Percentiles rank a stretch among this genome's conserved stretches.
Conservation (phyloP, 1,284 basidiomycete genomes). For the Rhizopogon parksii region DNA sequence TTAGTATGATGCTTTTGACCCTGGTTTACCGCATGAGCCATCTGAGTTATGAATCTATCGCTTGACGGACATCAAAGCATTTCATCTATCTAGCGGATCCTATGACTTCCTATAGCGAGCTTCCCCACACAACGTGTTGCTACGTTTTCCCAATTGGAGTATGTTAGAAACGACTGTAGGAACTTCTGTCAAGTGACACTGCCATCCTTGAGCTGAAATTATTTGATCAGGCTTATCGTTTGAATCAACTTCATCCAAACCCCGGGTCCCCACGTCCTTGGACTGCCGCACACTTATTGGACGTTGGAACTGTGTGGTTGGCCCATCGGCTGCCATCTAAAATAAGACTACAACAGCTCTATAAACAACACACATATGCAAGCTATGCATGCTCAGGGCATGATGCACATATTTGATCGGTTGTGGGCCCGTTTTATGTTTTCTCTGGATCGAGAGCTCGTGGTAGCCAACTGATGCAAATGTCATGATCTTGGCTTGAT, state of each 20-base stretch:
- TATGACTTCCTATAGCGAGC: neutral
- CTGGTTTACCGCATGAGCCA: neutral
- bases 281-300: neutral
- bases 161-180: neutral
- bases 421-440: conserved; percentile 1
- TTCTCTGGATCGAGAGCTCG: neutral
- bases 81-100: neutral
- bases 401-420: conserved; percentile 1
- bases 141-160: neutral
- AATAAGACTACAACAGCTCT: neutral
- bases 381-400: neutral
- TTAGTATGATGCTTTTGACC: neutral
- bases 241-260: neutral
- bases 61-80: neutral
- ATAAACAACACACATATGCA: neutral
- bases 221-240: neutral
- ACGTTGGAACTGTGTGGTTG: neutral
- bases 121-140: neutral
- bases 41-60: neutral
- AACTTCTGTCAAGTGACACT: neutral
- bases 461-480: neutral
- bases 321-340: neutral
- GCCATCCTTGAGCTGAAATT: neutral
- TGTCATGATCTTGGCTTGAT: neutral
- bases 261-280: neutral